Base-by-base conservation (phyloP, 140 eudicot genomes). In the Cichorium intybus region DNA sequence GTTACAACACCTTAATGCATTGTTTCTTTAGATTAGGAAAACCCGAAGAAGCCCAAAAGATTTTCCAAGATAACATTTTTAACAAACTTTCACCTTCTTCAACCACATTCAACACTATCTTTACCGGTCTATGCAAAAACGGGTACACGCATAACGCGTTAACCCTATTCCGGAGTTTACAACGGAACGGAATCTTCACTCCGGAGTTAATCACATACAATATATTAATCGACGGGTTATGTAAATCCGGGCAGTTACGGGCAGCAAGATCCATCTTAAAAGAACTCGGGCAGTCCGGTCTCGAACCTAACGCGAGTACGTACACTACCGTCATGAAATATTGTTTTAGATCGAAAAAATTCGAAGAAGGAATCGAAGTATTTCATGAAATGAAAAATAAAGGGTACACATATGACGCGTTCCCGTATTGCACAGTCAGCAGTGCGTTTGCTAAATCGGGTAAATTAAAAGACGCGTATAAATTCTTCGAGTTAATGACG, bases 1-100 rank as follows among this genome's bases (percentile, higher is more conserved):
- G 91, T 82, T 94, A 83, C 64, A 94, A 94, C 33, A 89, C 80
- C 20, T 64, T 89, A 75, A 89, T 94, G 88, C 90, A 94, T 74
- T 88, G 99, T 66, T 70, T 67, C 75, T 89, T 81, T 69, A 84
- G 65, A 77, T 60, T 61, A 63, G 93, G 93, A 66, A 76, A 79
- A 58, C 84, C 90, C 0, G 88, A 86, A 16, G 95, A 89, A 64
- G 97, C 95, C 14, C 62, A 89, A 49, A 73, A 60, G 69, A 69
- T 84, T 47, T 86, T 86, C 45, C 68, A 63, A 4, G 76, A 84
- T 27, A 77, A 83, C 37, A 28, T 80, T 49, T 48, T 65, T 68
- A 69, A 31, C 49, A 71, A 80, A 37, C 54, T 85, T 18, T 26
- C 75, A 15, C 88, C 95, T 58, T 76, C 79, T 78, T 66, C 71